A percentile compares a stretch with the other conserved stretches of the same genome.
phyloP scores from a whole-genome alignment of 2,329 filamentous ascomycete species.

The Arthrobotrys iridis region DNA sequence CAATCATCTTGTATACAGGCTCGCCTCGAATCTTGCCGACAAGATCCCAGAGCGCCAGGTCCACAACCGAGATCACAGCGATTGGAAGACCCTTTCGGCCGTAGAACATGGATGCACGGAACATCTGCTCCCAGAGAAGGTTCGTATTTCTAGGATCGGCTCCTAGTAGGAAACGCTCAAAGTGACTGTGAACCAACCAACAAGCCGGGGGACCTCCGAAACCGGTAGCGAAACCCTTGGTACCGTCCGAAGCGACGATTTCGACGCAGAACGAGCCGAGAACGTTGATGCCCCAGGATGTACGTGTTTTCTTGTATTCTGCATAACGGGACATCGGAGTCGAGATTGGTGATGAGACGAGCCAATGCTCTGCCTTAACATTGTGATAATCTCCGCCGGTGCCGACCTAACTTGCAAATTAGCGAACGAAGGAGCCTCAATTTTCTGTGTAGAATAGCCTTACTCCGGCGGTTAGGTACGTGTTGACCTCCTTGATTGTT shows the following conservation, averaged over 20 bases:
- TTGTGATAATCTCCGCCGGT: constrained; percentile 89
- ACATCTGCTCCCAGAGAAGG: constrained; percentile 95
- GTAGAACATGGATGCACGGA: constrained; percentile 94
- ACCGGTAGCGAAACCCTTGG: constrained; percentile 91
- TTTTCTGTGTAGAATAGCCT: background rate
- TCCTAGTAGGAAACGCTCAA: constrained; percentile 88
- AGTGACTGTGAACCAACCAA: constrained; percentile 93
- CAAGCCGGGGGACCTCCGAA: constrained; percentile 93
- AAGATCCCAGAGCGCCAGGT: constrained; percentile 91
- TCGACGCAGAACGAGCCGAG: constrained; percentile 91
- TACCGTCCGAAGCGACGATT: constrained; percentile 86
- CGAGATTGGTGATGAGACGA: constrained; percentile 90
- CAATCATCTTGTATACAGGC: constrained; percentile 93
- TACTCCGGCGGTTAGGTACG: constrained; percentile 75
- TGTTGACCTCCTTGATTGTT: constrained; percentile 78
- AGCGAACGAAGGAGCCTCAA: background rate
- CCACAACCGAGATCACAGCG: constrained; percentile 92
- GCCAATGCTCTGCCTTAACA: constrained; percentile 78
- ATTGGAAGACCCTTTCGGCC: constrained; percentile 90
- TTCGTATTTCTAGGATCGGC: constrained; percentile 91
- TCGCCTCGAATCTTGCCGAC: constrained; percentile 90
- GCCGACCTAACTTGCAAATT: constrained; percentile 59
- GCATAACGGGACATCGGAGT: constrained; percentile 92
- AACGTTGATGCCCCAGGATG: constrained; percentile 95
- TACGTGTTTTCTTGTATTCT: constrained; percentile 84